Base-by-base conservation (phyloP, 768 basidiomycete genomes). In the Cyclocybe aegerita region DNA sequence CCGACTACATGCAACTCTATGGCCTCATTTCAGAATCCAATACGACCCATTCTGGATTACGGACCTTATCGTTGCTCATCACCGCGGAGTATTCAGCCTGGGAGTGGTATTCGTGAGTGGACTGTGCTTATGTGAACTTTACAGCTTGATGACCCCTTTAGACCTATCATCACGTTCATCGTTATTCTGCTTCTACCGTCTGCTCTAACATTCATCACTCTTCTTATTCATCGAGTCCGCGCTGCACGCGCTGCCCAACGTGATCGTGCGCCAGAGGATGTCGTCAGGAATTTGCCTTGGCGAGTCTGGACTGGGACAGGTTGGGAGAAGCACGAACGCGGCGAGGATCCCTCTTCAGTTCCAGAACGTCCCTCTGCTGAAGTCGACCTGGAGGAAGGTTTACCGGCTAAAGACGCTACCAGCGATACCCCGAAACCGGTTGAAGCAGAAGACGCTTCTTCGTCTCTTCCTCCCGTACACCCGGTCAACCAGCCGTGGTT, bases 181-280 rank as follows among this genome's bases (percentile, higher is more conserved):
- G 75, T 93, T 52, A 90, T 98, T 34, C 78, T 98, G 46, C 80
- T 98, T 53, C 84, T 98, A 12, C 96, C 96, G 2, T 93, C 92
- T 6, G 77, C 86, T 23, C 78, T 98, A 54, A 94, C 95, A 1
- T 87, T 97, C 62, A 69, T 91, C 53, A 96, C 94, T 1, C 83
- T 97, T 36, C 79, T 96, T 50, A 78, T 97, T 11, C 94, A 97
- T 60, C 91, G 94, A 37, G 72, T 96, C 31, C 88, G 95, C 46
- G 82, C 86, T 39, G 81, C 87, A 39, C 83, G 90, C 44, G 88
- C 90, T 4, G 91, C 90, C 7, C 82, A 85, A 62, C 83, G 87
- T 35, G 90, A 93, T 55, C 83, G 91, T 43, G 90, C 92, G 4
- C 90, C 90, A 15, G 86, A 90, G 60, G 83, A 83, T 49, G 70